Base-by-base conservation (phyloP, 768 basidiomycete genomes). In the Pleurotus giganteus region DNA sequence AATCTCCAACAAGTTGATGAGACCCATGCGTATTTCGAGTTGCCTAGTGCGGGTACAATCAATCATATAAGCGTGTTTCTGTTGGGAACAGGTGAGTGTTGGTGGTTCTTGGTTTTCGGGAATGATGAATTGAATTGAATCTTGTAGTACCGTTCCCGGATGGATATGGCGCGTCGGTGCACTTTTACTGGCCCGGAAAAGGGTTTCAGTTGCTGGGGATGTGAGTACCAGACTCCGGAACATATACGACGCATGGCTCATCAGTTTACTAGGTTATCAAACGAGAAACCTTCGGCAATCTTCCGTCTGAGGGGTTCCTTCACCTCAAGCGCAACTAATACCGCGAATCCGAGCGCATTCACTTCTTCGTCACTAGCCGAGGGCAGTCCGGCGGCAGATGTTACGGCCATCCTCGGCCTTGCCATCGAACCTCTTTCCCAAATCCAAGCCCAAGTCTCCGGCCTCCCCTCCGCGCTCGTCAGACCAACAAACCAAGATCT, bases 11-110 rank as follows among this genome's bases (percentile, higher is more conserved):
- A 91, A 64, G 76, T 94, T 51, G 91, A 93, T 66, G 86, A 89
- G 37, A 91, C 89, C 0, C 91, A 93, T 59, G 91, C 89, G 15
- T 71, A 85, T 29, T 93, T 93, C 60, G 83, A 90, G 66, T 77
- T 95, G 6, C 78, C 82, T 0, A 74, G 78, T 23, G 89, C 90
- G 0, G 81, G 80, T 56, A 75, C 80, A 12, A 88, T 94, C 58
- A 94, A 94, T 63, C 92, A 95, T 64, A 70, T 94, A 41, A 89
- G 88, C 45, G 89, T 95, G 2, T 94, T 94, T 68, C 69, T 95
- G 12, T 68, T 91, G 4, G 92, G 91, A 41, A 86, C 87, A 43
- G 78, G 91, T 89, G 58, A 49, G 81, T 69, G 13, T 32, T 19
- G 29, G 19, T 21, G 31, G 39, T 27, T 29, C 50, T 49, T 49